Base-by-base conservation (phyloP, 2,329 filamentous ascomycete species). In the Penicillium sp. region DNA sequence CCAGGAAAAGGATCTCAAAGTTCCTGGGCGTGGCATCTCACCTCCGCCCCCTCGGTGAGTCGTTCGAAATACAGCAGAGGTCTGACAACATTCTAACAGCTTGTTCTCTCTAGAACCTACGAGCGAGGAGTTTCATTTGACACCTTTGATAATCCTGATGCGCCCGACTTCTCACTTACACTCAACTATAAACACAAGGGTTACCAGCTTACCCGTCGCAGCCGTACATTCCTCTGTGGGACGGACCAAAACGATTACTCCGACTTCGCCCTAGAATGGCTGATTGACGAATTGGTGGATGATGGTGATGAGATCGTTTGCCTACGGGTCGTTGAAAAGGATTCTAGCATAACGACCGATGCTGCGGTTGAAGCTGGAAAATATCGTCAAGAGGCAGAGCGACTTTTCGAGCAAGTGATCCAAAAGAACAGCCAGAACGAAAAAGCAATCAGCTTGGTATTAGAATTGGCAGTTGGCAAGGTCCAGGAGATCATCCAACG, bases 241-340 rank as follows among this genome's bases (percentile, higher is more conserved):
- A 91, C 93, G 19, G 93, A 97, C 77, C 91, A 94, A 71, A 93
- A 97, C 70, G 87, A 92, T 62, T 97, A 97, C 77, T 96, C 92
- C 7, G 91, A 96, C 65, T 95, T 94, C 77, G 93, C 93, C 17
- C 83, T 97, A 19, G 91, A 96, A 76, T 97, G 93, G 93, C 84
- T 97, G 55, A 86, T 97, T 45, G 92, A 96, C 70, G 92, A 96
- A 78, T 84, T 97, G 60, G 92, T 97, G 46, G 93, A 97, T 70
- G 93, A 97, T 71, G 93, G 93, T 19, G 93, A 97, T 73, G 92
- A 97, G 77, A 90, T 97, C 61, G 91, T 97, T 8, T 97, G 93
- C 77, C 85, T 97, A 53, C 86, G 92, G 56, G 93, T 96, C 2
- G 86, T 96, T 48, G 93, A 97, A 73, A 93, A 91, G 73, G 91